phyloP scores from a whole-genome alignment of 495 filamentous ascomycete species.

The Penicilliopsis zonata region DNA sequence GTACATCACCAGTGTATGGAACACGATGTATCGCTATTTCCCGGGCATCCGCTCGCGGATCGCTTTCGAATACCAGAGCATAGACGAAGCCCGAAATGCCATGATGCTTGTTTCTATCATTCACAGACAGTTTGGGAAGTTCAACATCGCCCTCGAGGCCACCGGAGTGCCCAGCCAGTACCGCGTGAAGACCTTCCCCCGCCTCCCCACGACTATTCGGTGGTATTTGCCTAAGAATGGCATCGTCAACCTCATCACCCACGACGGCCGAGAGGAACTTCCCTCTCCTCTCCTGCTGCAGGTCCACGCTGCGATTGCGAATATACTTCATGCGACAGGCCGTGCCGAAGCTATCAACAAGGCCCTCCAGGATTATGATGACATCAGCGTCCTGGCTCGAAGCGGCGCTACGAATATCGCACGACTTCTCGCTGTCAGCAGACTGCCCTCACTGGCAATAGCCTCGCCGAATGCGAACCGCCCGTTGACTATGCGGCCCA shows the following conservation, averaged over 20 bases:
- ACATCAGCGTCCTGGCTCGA: neutral
- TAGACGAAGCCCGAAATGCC: neutral
- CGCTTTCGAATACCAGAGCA: neutral
- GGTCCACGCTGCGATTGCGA: neutral
- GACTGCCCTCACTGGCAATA: too few species aligned
- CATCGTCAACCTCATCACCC: neutral
- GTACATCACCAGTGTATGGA: neutral
- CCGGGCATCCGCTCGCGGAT: neutral
- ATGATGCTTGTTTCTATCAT: neutral
- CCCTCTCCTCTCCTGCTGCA: neutral
- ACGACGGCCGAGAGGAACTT: neutral
- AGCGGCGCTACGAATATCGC: neutral
- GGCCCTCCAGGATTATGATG: neutral
- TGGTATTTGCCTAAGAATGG: neutral
- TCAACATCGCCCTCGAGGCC: neutral
- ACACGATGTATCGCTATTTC: neutral
- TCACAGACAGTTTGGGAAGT: neutral
- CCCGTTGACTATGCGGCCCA: too few species aligned
- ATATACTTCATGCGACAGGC: neutral
- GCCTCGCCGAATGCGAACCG: too few species aligned
- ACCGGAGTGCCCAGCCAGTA: neutral
- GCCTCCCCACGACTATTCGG: neutral
- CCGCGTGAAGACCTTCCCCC: neutral
- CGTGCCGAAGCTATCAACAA: neutral
- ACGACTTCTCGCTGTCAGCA: neutral